Percentiles rank a stretch among this genome's conserved stretches.
phyloP scores from a whole-genome alignment of 1,139 yeast species.

The Kazachstania sp. region DNA sequence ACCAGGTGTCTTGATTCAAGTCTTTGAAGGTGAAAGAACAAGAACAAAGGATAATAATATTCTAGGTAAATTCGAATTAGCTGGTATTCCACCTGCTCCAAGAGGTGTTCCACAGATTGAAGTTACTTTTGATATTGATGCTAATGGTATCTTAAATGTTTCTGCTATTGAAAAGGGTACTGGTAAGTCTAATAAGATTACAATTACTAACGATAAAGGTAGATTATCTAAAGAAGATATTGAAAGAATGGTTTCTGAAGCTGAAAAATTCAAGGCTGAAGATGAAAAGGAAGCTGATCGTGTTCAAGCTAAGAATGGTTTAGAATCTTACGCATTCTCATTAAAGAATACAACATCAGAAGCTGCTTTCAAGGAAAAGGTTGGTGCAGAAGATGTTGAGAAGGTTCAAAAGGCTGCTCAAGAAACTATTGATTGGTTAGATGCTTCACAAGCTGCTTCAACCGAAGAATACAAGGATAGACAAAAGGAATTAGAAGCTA shows the following conservation, averaged over 20 bases:
- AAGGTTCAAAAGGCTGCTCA: conserved; percentile 74
- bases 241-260: conserved; percentile 88
- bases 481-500: conserved; percentile 56
- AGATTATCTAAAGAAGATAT: conserved; percentile 88
- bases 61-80: conserved; percentile 89
- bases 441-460: conserved; percentile 77
- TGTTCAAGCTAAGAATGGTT: conserved; percentile 68
- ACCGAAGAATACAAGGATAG: conserved; percentile 70
- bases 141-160: too few relatives aligned
- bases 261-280: conserved; percentile 71
- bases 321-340: conserved; percentile 80
- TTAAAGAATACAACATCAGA: conserved; percentile 67
- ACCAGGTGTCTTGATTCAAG: conserved; percentile 93
- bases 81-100: conserved; percentile 97
- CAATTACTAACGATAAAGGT: conserved; percentile 87
- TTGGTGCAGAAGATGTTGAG: conserved; percentile 82
- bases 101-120: too few relatives aligned
- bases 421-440: conserved; percentile 79
- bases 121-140: too few relatives aligned
- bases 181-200: conserved; percentile 67
- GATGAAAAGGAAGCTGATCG: conserved; percentile 75
- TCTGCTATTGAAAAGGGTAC: conserved; percentile 94
- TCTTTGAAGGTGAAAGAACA: conserved; percentile 95
- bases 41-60: conserved; percentile 91
- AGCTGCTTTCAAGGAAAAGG: conserved; percentile 57